Base-by-base conservation (phyloP, 345 rosid genomes). In the Salix suchowensis region DNA sequence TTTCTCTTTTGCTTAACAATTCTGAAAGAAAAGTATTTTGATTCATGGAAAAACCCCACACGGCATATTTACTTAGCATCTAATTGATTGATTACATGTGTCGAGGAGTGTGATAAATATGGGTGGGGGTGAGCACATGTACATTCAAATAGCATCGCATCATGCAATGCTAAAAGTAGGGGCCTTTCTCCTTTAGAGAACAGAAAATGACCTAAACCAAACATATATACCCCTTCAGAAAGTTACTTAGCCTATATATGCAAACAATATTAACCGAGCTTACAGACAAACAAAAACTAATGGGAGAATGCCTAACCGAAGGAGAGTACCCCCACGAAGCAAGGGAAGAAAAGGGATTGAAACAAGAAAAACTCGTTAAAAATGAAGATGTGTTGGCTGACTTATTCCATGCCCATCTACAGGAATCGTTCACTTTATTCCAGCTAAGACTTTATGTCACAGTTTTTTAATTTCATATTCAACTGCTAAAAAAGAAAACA, bases 131-230 rank as follows among this genome's bases (percentile, higher is more conserved):
- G 58, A 4, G 58, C 0, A 44, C 30, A 30, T 71, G 4, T 52
- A 48, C 54, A 36, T 60, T 71, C 30, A 48, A 70, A 71, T 74
- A 58, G 18, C 61, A 74, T 72, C 69, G 60, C 37, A 11, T 30
- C 39, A 19, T 18, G 10, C 11, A 40, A n/a, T 19, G 3, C 21
- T 54, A 54, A 21, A 21, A 21, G 60, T 21, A 21, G 21, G 2
- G 60, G 62, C 4, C 23, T 23, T 0, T 58, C 23, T 23, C 23
- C 11, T 9, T 10, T n/a, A n/a, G 0, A 55, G 4, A 23, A 55
- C 16, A 55, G 85, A 86, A 84, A 84, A 82, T 77, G 87, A 82
- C 88, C 72, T 30, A 39, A 78, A 82, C 87, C 88, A 75, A 82
- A 82, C 87, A 77, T 69, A 26, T 26, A 26, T 26, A n/a, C 77